Evolutionary conservation across 306 rosid genomes (phyloP).

Genomic region (Astragalus glycyphyllos): DNA sequence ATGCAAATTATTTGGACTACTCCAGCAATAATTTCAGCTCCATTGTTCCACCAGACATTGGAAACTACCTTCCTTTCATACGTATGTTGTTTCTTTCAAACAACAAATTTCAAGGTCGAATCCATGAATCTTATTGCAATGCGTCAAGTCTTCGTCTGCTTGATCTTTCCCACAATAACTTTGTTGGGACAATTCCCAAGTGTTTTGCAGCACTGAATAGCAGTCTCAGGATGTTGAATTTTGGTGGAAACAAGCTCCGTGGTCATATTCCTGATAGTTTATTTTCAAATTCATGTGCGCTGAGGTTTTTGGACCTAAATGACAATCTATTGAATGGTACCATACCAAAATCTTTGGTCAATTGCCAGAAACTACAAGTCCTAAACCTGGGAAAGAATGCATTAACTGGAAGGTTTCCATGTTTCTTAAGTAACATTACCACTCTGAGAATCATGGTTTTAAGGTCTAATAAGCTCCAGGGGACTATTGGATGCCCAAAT

Average conservation of each 20-base stretch:
- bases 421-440: constrained; percentile 24
- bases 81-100: neutral
- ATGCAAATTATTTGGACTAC: neutral
- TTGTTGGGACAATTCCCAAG: constrained; percentile 35
- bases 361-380: constrained; percentile 12
- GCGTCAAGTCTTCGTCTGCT: constrained; percentile 30
- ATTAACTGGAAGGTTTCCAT: constrained; percentile 15
- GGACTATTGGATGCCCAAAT: constrained; percentile 26
- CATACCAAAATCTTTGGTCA: constrained; percentile 29
- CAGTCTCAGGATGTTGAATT: constrained; percentile 5
- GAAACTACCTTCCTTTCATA: neutral
- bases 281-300: constrained; percentile 6
- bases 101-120: constrained; percentile 25
- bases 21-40: constrained; percentile 20
- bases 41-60: constrained; percentile 17
- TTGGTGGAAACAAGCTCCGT: constrained; percentile 26
- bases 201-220: neutral
- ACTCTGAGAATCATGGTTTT: constrained; percentile 1
- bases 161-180: constrained; percentile 43
- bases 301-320: constrained; percentile 36
- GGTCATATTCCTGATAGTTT: constrained; percentile 22
- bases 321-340: constrained; percentile 30
- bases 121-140: constrained; percentile 44
- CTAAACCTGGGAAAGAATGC: constrained; percentile 24
- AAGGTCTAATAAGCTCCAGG: neutral